A percentile compares a stretch with the other conserved stretches of the same genome.
Evolutionary conservation across 441 rosid species (phyloP).

Genomic region (Brassica hybrid): DNA sequence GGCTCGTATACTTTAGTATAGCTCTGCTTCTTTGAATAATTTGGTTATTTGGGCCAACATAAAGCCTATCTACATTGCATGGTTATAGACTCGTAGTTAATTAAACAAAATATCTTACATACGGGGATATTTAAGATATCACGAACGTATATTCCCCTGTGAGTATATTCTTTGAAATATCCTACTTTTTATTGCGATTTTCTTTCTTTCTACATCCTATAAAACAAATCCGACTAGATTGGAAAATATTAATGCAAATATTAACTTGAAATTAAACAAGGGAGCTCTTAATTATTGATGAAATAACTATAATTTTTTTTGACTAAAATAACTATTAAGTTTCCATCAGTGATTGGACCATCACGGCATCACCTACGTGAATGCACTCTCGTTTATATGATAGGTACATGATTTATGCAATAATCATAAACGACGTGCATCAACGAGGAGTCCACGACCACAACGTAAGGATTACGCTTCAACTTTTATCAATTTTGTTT

Average conservation of each 20-base stretch:
- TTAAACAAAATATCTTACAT: neutral
- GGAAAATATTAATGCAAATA: too few relatives aligned
- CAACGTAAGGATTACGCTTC: slow-evolving; percentile 27
- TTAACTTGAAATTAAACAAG: too few relatives aligned
- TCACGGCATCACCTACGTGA: slow-evolving; percentile 22
- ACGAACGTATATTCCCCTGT: neutral
- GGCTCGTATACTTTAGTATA: neutral
- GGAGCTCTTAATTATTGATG: too few relatives aligned
- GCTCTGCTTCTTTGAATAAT: neutral
- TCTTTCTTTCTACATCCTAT: too few relatives aligned
- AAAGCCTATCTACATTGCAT: neutral
- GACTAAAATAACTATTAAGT: too few relatives aligned
- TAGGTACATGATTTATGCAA: slow-evolving; percentile 35
- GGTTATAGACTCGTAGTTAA: too few relatives aligned
- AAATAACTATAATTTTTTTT: too few relatives aligned
- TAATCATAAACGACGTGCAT: slow-evolving; percentile 41
- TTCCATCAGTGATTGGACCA: too few relatives aligned
- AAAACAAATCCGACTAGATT: neutral
- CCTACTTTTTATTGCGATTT: too few relatives aligned
- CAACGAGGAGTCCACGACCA: slow-evolving; percentile 36
- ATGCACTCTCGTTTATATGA: slow-evolving; percentile 27
- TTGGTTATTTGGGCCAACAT: neutral
- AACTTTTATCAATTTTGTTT: neutral
- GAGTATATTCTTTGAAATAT: too few relatives aligned
- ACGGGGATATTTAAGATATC: neutral